Conservation (phyloP, 164 flowering plant genomes). For the Tinospora cordifolia region DNA sequence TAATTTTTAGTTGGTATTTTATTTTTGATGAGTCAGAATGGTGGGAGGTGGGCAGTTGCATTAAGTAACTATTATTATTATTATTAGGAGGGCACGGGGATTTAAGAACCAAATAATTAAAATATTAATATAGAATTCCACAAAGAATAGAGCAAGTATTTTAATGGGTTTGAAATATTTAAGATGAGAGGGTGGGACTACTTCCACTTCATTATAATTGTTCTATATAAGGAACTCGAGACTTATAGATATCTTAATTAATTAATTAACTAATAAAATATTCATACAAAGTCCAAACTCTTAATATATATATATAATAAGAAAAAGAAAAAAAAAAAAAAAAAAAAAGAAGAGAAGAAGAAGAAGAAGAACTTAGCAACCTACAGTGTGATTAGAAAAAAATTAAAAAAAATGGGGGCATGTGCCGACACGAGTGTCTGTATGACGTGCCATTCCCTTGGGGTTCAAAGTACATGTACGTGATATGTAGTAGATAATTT, state of each 20-base stretch:
- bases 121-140: neutral
- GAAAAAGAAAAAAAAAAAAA: no score
- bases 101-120: neutral
- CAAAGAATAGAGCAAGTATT: neutral
- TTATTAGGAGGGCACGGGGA: neutral
- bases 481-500: neutral
- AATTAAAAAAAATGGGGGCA: no score
- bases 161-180: neutral
- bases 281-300: neutral
- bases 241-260: neutral
- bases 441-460: neutral
- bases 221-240: neutral
- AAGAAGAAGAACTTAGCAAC: neutral
- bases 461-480: neutral
- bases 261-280: neutral
- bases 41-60: neutral
- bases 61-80: neutral
- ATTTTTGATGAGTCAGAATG: neutral
- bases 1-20: neutral
- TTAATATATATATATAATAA: neutral
- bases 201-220: neutral
- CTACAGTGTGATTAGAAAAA: neutral
- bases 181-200: neutral
- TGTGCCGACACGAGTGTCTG: neutral
- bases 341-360: no score